Conservation (phyloP, 495 filamentous ascomycete genomes). For the Haplographium delicatum region DNA sequence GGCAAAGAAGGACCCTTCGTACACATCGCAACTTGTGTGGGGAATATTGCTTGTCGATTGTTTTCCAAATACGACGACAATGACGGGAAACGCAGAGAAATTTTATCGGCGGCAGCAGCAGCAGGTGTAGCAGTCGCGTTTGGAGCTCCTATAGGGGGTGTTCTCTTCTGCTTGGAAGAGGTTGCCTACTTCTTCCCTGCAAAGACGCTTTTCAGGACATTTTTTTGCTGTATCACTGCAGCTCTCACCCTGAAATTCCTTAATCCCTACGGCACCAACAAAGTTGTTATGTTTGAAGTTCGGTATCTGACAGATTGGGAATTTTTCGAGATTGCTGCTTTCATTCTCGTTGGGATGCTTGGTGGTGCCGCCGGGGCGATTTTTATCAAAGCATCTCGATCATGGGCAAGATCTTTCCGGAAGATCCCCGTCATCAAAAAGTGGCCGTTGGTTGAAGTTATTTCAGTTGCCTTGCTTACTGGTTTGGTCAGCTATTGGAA, state of each 20-base stretch:
- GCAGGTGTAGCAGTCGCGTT: conserved; percentile 94
- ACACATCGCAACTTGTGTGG: conserved; percentile 92
- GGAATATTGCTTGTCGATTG: conserved; percentile 89
- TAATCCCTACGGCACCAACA: conserved; percentile 92
- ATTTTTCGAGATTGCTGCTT: conserved; percentile 82
- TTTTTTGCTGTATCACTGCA: conserved; percentile 95
- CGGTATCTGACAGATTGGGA: conserved; percentile 91
- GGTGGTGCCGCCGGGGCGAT: conserved; percentile 82
- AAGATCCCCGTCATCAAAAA: conserved; percentile 74
- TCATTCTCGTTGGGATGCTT: conserved; percentile 77
- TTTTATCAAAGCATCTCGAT: conserved; percentile 91
- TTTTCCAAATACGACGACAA: conserved; percentile 93
- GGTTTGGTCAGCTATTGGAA: conserved; percentile 92
- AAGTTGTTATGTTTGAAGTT: conserved; percentile 95
- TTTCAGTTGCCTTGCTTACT: conserved; percentile 80
- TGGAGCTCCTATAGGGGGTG: conserved; percentile 87
- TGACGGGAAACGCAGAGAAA: conserved; percentile 78
- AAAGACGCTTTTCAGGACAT: conserved; percentile 96
- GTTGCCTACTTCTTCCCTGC: conserved; percentile 96
- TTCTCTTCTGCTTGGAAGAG: conserved; percentile 92
- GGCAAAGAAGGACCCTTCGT: conserved; percentile 98
- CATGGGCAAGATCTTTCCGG: conserved; percentile 87
- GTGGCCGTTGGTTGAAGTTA: conserved; percentile 80
- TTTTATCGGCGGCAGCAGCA: conserved; percentile 86
- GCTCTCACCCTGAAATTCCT: conserved; percentile 88